Base-by-base conservation (phyloP, 371 early-diverging fungal genomes). In the Rhizopus delemar region DNA sequence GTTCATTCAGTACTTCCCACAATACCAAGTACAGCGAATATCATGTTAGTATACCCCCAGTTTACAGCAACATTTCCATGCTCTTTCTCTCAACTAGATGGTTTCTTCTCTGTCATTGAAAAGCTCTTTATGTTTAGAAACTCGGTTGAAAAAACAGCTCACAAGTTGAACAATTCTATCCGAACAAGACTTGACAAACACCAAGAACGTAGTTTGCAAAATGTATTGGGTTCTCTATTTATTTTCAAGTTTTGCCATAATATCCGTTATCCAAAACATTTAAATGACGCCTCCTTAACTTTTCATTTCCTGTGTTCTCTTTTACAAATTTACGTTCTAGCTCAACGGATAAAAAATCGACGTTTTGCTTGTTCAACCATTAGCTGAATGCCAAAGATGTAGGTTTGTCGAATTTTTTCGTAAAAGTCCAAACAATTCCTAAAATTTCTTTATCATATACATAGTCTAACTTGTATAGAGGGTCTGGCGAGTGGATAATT, bases 301-400 rank as follows among this genome's bases (percentile, higher is more conserved):
- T 60, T 60, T 50, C 11, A 33, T 46, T 52, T 28, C 32, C 13
- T 36, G 46, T 43, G 16, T 41, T 45, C 41, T 46, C 53, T 46
- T 56, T 61, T 61, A 56, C 35, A n/a, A 55, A 13, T 61, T 61
- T 61, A 51, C 55, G 62, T 45, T 61, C 62, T 41, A 52, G 46
- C 41, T 56, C 56, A 29, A 52, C 46, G 51, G 51, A 46, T 62
- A 62, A 56, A 45, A 62, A 56, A 35, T 62, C 56, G 11, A 62
- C 15, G 41, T 51, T 62, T 56, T 62, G 62, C 31, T 56, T 62
- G 46, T 56, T 62, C 46, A 62, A 55, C 57, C 57, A 62, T 62
- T 62, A 8, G 28, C 4, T 62, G 43, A 62, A 56, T 34, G 52
- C 62, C 52, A 62, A 62, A 56, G 52, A 2, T 55, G 46, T 62